These are phyloP conservation scores for Claviceps sp. DNA, from an alignment of 2,329 filamentous ascomycete genomes.

Conservation along the genomic window DNA sequence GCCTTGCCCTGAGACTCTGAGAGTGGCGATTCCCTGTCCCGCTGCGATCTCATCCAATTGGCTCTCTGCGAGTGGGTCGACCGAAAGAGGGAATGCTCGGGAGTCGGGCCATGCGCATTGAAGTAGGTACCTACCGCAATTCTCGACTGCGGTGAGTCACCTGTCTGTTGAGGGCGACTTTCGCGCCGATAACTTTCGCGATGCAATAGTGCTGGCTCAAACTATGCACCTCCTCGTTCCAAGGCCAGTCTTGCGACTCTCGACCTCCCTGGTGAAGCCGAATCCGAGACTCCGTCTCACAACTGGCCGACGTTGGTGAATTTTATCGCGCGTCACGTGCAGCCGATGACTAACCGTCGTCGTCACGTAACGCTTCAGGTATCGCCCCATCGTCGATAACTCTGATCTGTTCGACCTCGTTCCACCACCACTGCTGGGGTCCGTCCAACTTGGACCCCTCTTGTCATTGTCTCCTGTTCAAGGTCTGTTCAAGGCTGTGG, in stretches of 20 bases:
- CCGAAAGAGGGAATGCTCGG: neutral
- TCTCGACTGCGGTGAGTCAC: too few species aligned
- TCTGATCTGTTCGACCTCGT: neutral
- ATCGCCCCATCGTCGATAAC: neutral
- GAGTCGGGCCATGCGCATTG: too few species aligned
- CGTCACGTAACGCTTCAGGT: neutral
- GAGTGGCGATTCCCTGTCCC: neutral
- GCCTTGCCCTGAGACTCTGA: too few species aligned
- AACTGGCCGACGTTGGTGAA: too few species aligned
- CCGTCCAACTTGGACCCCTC: constrained; percentile 8
- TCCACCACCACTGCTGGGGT: constrained; percentile 8
- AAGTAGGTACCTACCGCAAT: too few species aligned
- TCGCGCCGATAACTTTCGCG: neutral
- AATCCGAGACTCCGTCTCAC: too few species aligned
- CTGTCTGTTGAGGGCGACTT: too few species aligned
- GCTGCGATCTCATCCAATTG: neutral
- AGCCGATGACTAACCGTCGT: neutral
- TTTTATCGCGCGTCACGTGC: neutral
- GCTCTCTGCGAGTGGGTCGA: neutral
- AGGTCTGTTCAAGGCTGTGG: neutral
- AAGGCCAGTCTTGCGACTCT: neutral
- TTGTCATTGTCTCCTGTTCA: neutral
- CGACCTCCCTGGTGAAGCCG: too few species aligned
- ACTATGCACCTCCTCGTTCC: neutral
- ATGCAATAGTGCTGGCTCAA: neutral